Evolutionary conservation across 2,329 filamentous ascomycete species (phyloP).

Genomic region (Botryosphaeria dothidea): DNA sequence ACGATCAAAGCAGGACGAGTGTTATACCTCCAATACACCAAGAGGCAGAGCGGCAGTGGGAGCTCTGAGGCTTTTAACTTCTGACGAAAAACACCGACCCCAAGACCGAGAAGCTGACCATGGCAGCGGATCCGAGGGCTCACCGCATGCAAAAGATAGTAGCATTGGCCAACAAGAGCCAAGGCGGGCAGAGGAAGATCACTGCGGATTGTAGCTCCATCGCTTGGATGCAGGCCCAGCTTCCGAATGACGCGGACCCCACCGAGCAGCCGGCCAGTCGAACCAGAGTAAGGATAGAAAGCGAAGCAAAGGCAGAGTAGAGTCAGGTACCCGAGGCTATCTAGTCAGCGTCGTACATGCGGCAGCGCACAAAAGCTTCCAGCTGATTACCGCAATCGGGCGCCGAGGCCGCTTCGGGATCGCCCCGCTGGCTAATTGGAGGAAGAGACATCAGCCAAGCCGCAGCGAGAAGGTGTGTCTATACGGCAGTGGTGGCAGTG

Average conservation of each 20-base stretch:
- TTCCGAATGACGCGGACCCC: neutral
- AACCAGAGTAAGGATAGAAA: neutral
- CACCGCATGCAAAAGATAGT: constrained; percentile 11
- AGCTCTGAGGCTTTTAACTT: neutral
- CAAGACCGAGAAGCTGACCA: neutral
- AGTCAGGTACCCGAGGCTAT: neutral
- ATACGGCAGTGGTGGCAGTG: neutral
- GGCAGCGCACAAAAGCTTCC: neutral
- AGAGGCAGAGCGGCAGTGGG: neutral
- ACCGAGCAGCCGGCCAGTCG: neutral
- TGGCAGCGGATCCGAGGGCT: neutral
- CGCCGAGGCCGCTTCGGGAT: neutral
- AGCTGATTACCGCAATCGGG: neutral
- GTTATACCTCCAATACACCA: neutral
- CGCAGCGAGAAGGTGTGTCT: neutral
- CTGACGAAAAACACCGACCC: neutral
- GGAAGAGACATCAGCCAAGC: neutral
- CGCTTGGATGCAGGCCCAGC: neutral
- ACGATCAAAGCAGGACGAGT: neutral
- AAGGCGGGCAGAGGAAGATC: constrained; percentile 3
- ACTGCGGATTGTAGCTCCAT: neutral
- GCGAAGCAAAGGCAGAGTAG: neutral
- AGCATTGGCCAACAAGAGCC: constrained; percentile 3
- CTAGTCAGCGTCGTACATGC: neutral
- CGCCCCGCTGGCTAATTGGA: neutral